Conservation (phyloP, 208 protist genomes). For the Porcisia hertigi region DNA sequence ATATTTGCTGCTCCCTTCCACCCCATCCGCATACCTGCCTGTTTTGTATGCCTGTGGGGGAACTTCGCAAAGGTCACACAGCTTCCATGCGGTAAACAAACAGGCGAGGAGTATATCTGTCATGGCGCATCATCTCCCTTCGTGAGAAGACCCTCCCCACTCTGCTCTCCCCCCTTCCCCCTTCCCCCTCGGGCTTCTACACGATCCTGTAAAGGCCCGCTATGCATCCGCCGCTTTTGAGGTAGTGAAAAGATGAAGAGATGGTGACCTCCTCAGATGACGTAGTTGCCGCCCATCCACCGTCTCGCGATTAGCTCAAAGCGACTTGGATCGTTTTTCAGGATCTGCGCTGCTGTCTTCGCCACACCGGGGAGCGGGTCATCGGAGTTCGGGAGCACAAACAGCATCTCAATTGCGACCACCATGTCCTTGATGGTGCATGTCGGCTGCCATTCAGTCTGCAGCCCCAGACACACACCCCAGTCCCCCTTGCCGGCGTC, state of each 20-base stretch:
- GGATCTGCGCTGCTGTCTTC: conserved; percentile 63
- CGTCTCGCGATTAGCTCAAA: conserved; percentile 52
- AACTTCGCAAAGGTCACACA: no score
- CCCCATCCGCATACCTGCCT: no score
- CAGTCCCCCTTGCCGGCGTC: conserved; percentile 62
- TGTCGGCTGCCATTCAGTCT: conserved; percentile 77
- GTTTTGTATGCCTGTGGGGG: no score
- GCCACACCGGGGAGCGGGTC: conserved; percentile 78
- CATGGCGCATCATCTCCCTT: background rate
- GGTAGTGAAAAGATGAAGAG: background rate
- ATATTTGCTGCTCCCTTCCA: no score
- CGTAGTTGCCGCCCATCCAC: conserved; percentile 77
- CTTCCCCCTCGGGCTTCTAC: no score
- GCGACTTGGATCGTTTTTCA: conserved; percentile 48
- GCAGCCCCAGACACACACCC: conserved; percentile 87
- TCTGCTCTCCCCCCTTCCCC: background rate
- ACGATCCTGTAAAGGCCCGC: background rate
- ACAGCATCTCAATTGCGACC: conserved; percentile 79
- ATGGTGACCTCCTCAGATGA: conserved; percentile 1
- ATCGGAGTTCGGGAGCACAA: conserved; percentile 76
- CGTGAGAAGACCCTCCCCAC: background rate
- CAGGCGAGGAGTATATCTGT: no score
- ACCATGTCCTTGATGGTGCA: conserved; percentile 77
- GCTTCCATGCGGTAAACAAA: no score
- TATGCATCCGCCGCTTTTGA: background rate